phyloP scores from a whole-genome alignment of 164 flowering plant species.

The Chimonanthus salicifolius region DNA sequence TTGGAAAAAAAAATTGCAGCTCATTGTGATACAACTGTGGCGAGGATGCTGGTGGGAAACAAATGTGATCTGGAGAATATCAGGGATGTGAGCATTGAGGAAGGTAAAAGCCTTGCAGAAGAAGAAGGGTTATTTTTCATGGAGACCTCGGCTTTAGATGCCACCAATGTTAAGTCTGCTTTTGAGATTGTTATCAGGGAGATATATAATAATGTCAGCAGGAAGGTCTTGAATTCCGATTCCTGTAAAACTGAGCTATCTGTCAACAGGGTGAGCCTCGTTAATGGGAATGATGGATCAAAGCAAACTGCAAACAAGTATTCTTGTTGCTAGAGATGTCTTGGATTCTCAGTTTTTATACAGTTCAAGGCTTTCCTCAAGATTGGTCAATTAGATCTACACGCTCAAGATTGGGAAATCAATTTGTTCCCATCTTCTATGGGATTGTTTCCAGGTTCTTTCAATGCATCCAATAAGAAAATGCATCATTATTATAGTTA shows the following conservation, averaged over 20 bases:
- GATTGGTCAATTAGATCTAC: slow-evolving; percentile 9
- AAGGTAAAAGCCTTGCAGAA: slow-evolving; percentile 42
- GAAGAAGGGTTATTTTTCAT: slow-evolving; percentile 41
- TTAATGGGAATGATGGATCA: slow-evolving; percentile 26
- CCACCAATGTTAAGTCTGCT: slow-evolving; percentile 37
- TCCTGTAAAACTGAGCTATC: slow-evolving; percentile 36
- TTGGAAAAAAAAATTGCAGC: slow-evolving; percentile 24
- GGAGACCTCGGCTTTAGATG: slow-evolving; percentile 44
- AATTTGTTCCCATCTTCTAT: slow-evolving; percentile 6
- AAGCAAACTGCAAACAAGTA: slow-evolving; percentile 22
- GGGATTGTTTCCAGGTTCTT: slow-evolving; percentile 3
- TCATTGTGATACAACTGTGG: slow-evolving; percentile 46
- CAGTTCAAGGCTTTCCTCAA: neutral
- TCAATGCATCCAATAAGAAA: slow-evolving; percentile 5
- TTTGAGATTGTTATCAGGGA: slow-evolving; percentile 40
- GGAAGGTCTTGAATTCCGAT: slow-evolving; percentile 43
- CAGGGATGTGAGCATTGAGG: slow-evolving; percentile 39
- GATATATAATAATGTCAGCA: slow-evolving; percentile 38
- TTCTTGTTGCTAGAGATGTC: slow-evolving; percentile 34
- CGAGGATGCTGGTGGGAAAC: slow-evolving; percentile 42
- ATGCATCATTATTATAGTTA: slow-evolving; percentile 2
- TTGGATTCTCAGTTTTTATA: neutral
- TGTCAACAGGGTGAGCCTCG: slow-evolving; percentile 38
- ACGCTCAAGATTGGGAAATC: slow-evolving; percentile 5
- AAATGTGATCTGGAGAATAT: slow-evolving; percentile 36